phyloP scores from a whole-genome alignment of 2,329 filamentous ascomycete species.

The Laburnicola sp. region DNA sequence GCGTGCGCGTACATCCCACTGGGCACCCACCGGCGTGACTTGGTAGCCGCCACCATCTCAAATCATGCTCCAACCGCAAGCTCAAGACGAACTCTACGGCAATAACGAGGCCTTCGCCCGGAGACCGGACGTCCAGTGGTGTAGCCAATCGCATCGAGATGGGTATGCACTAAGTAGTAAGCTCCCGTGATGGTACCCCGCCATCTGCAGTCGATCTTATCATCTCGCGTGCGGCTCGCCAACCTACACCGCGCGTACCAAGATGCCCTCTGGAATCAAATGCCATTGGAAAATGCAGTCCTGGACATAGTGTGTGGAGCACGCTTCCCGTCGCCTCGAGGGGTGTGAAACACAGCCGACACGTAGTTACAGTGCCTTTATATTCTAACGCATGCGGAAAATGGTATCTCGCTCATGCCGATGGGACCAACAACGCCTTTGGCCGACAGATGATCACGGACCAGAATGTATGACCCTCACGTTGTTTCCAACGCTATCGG shows the following conservation, averaged over 20 bases:
- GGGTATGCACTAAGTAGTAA: neutral
- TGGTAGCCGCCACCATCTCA: too few species aligned
- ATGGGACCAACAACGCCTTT: neutral
- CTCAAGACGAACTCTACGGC: too few species aligned
- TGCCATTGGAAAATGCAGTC: conserved; percentile 1
- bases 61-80: too few species aligned
- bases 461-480: neutral
- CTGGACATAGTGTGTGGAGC: neutral
- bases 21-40: too few species aligned
- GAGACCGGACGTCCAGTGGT: too few species aligned
- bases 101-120: too few species aligned
- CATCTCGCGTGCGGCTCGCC: conserved; percentile 3
- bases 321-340: neutral
- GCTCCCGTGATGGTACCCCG: conserved; percentile 7
- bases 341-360: neutral
- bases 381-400: neutral
- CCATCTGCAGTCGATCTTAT: conserved; percentile 3
- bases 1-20: too few species aligned
- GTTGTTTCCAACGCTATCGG: neutral
- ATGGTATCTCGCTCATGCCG: conserved; percentile 4
- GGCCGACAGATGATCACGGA: neutral
- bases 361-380: neutral
- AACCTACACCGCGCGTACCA: neutral
- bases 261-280: neutral
- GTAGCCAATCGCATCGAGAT: neutral